Percentiles rank a stretch among this genome's conserved stretches.
Evolutionary conservation across 805 yeast species (phyloP).

Genomic region (Jamesozyma jinghongensis): DNA sequence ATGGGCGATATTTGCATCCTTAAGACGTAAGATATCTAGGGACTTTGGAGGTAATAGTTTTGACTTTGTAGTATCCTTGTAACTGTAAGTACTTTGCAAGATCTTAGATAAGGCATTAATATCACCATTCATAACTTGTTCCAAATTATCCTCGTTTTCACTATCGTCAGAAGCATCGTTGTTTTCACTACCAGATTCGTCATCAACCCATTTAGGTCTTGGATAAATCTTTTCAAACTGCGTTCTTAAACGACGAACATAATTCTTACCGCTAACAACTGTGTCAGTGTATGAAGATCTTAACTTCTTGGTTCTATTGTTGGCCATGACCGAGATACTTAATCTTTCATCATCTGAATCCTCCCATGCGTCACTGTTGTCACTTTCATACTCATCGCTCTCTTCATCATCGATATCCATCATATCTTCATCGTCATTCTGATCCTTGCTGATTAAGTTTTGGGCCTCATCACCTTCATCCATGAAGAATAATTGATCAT

Average conservation of each 20-base stretch:
- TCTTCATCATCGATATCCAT: conserved; percentile 40
- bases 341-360: conserved; percentile 87
- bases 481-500: conserved; percentile 20
- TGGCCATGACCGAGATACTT: conserved; percentile 46
- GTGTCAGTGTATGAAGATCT: conserved; percentile 51
- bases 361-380: conserved; percentile 56
- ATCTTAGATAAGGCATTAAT: conserved; percentile 34
- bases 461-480: conserved; percentile 18
- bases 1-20: conserved; percentile 72
- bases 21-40: conserved; percentile 70
- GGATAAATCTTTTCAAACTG: conserved; percentile 73
- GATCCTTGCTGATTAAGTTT: conserved; percentile 13
- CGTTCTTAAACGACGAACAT: conserved; percentile 53
- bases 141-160: conserved; percentile 26
- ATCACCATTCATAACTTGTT: conserved; percentile 32
- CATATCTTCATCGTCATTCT: conserved; percentile 25
- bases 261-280: conserved; percentile 48
- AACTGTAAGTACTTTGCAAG: conserved; percentile 33
- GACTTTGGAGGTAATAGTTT: conserved; percentile 59
- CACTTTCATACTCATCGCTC: conserved; percentile 29
- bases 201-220: conserved; percentile 71
- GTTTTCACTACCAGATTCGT: conserved; percentile 23
- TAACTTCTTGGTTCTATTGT: conserved; percentile 61
- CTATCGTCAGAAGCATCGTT: conserved; percentile 20
- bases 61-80: conserved; percentile 34